These are phyloP conservation scores for Carex sylvatica DNA, from an alignment of 202 grass and related monocot genomes.

Conservation along the genomic window DNA sequence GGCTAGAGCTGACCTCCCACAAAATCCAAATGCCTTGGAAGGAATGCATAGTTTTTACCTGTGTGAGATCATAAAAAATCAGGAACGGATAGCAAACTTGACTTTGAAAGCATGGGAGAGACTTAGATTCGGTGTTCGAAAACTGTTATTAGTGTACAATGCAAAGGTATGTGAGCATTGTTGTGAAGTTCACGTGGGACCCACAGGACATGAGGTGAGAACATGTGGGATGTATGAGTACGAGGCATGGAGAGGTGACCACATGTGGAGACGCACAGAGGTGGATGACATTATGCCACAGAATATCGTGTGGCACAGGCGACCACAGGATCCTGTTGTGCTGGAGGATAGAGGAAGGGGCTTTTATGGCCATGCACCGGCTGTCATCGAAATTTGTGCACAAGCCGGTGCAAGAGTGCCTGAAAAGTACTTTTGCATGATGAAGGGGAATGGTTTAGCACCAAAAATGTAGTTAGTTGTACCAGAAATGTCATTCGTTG, in stretches of 20 bases:
- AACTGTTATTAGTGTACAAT: conserved; percentile 81
- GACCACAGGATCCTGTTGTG: conserved; percentile 72
- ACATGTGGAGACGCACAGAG: conserved; percentile 68
- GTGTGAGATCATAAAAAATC: neutral
- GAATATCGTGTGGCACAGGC: conserved; percentile 80
- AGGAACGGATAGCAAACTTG: conserved; percentile 34
- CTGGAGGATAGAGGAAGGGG: conserved; percentile 50
- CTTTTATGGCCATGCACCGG: conserved; percentile 85
- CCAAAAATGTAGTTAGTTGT: conserved; percentile 23
- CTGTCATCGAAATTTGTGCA: conserved; percentile 67
- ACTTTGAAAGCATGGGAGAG: conserved; percentile 86
- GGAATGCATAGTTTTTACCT: neutral
- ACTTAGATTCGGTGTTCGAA: conserved; percentile 66
- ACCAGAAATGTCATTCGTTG: neutral
- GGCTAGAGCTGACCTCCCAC: conserved; percentile 54
- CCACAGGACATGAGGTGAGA: conserved; percentile 72
- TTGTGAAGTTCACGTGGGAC: conserved; percentile 78
- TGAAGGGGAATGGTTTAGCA: conserved; percentile 69
- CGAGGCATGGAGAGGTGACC: conserved; percentile 65
- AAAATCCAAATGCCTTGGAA: neutral
- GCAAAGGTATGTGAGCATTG: conserved; percentile 80
- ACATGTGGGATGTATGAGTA: conserved; percentile 80
- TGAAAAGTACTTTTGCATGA: conserved; percentile 61
- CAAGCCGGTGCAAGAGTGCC: conserved; percentile 71
- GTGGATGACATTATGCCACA: conserved; percentile 75